These are phyloP conservation scores for Abrus precatorius DNA, from an alignment of 306 rosid species.

Conservation along the genomic window DNA sequence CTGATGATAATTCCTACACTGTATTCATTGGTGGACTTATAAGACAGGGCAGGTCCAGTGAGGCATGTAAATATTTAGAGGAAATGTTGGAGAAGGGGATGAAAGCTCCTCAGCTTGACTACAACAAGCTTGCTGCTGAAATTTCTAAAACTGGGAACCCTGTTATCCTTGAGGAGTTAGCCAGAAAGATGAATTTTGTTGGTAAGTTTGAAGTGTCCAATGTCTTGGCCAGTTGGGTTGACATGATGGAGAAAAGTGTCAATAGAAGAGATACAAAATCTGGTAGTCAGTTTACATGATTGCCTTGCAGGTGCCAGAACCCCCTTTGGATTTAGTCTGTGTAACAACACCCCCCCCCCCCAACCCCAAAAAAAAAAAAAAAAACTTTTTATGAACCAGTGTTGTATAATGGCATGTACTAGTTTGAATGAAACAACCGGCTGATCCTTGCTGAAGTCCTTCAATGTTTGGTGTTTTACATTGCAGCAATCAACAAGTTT, in stretches of 20 bases:
- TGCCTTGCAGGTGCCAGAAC: constrained; percentile 11
- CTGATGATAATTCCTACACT: constrained; percentile 82
- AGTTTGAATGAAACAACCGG: constrained; percentile 49
- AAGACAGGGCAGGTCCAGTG: constrained; percentile 72
- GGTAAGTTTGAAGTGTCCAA: constrained; percentile 85
- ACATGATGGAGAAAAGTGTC: constrained; percentile 72
- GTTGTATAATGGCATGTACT: constrained; percentile 42
- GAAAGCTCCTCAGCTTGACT: constrained; percentile 91
- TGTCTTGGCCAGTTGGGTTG: constrained; percentile 78
- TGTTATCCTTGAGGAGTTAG: constrained; percentile 75
- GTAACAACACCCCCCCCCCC: too few relatives aligned
- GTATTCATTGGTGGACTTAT: constrained; percentile 85
- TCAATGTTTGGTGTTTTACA: neutral
- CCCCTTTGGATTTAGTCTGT: constrained; percentile 11
- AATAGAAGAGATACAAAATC: constrained; percentile 56
- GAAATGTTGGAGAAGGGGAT: constrained; percentile 91
- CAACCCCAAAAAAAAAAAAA: neutral
- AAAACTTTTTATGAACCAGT: constrained; percentile 23
- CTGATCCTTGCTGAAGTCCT: neutral
- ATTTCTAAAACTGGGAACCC: constrained; percentile 81
- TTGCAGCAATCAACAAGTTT: constrained; percentile 14
- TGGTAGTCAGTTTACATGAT: constrained; percentile 43
- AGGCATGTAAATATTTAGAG: constrained; percentile 81
- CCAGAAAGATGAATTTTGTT: constrained; percentile 76
- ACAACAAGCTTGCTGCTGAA: constrained; percentile 84